These are phyloP conservation scores for Scheffersomyces quercinus DNA, from an alignment of 1,139 yeast genomes.

Conservation along the genomic window DNA sequence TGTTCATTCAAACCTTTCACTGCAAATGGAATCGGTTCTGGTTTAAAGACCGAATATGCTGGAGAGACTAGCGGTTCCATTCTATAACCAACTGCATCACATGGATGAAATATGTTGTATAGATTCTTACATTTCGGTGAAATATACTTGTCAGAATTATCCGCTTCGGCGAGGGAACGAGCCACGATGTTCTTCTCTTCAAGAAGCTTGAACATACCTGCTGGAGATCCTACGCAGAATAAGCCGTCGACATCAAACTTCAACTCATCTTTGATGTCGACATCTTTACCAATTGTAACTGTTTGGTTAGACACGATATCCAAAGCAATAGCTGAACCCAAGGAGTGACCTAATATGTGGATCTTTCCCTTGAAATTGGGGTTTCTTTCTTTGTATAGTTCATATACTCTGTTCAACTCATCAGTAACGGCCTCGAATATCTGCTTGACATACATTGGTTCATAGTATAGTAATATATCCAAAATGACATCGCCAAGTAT, in stretches of 20 bases:
- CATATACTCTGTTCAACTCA: constrained; percentile 72
- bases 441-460: constrained; percentile 64
- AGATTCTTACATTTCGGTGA: constrained; percentile 60
- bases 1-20: constrained; percentile 48
- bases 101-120: constrained; percentile 81
- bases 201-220: constrained; percentile 78
- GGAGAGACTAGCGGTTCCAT: constrained; percentile 76
- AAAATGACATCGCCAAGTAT: constrained; percentile 83
- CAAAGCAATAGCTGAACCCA: constrained; percentile 83
- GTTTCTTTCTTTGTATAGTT: constrained; percentile 57
- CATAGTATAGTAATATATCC: constrained; percentile 83
- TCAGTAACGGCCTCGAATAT: constrained; percentile 65
- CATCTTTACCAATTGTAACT: constrained; percentile 19
- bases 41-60: constrained; percentile 54
- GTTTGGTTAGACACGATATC: constrained; percentile 72
- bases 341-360: constrained; percentile 84
- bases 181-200: constrained; percentile 56
- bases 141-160: constrained; percentile 9
- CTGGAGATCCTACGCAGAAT: constrained; percentile 87
- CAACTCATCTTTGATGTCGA: constrained; percentile 29
- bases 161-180: constrained; percentile 24
- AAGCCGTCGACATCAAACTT: constrained; percentile 72
- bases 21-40: constrained; percentile 62
- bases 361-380: constrained; percentile 80
- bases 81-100: constrained; percentile 88